These are phyloP conservation scores for Cetradonia linearis DNA, from an alignment of 495 filamentous ascomycete species.

Conservation along the genomic window DNA sequence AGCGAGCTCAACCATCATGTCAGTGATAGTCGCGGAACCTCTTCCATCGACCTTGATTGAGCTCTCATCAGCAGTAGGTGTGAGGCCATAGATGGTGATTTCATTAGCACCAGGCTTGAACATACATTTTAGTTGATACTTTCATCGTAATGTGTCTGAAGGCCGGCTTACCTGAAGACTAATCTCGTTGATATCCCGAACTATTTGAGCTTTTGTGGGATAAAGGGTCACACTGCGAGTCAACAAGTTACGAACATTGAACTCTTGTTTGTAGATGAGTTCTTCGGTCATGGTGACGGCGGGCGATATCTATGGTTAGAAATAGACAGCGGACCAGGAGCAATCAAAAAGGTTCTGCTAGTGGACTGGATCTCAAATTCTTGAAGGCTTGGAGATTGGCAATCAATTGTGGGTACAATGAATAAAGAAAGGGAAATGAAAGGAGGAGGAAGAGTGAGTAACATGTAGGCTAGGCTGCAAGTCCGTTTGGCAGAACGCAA, in stretches of 20 bases:
- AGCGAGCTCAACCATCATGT: conserved; percentile 53
- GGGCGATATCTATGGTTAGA: neutral
- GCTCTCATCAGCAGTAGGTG: conserved; percentile 52
- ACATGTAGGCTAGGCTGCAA: too few relatives aligned
- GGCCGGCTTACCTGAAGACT: conserved; percentile 39
- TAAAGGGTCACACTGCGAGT: conserved; percentile 55
- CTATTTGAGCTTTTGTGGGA: conserved; percentile 49
- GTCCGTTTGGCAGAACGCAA: too few relatives aligned
- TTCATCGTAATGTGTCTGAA: neutral
- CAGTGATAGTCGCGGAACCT: conserved; percentile 49
- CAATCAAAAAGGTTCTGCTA: neutral
- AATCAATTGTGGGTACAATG: neutral
- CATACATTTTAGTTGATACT: conserved; percentile 1
- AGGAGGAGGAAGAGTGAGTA: too few relatives aligned
- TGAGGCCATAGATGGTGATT: conserved; percentile 54
- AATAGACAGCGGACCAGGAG: neutral
- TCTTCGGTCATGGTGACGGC: conserved; percentile 4
- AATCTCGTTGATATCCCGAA: conserved; percentile 53
- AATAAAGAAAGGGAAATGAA: too few relatives aligned
- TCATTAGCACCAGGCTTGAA: conserved; percentile 50
- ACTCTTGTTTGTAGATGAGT: conserved; percentile 21
- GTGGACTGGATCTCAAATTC: neutral
- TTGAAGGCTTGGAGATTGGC: neutral
- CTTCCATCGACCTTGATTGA: conserved; percentile 63
- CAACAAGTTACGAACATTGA: conserved; percentile 31